Evolutionary conservation across 148 eudicot genomes (phyloP).

Genomic region (Polygonum aviculare): DNA sequence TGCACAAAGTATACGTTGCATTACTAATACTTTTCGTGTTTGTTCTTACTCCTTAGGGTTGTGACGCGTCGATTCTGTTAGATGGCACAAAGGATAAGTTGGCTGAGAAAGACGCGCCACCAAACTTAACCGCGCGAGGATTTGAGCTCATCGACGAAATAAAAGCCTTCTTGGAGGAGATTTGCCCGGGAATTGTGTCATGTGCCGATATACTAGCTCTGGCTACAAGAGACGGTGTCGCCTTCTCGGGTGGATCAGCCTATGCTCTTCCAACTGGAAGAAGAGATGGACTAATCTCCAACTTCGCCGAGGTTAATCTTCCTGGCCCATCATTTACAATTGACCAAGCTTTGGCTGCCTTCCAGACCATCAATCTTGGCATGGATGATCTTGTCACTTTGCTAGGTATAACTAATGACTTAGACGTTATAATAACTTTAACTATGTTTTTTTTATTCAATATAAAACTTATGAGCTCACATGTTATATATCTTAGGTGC

Average conservation of each 20-base stretch:
- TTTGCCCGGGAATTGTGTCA: slow-evolving; percentile 18
- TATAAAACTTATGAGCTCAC: background rate
- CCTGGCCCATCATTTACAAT: slow-evolving; percentile 16
- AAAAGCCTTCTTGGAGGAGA: slow-evolving; percentile 13
- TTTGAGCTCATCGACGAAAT: slow-evolving; percentile 15
- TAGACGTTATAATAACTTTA: too few species aligned
- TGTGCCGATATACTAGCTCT: slow-evolving; percentile 21
- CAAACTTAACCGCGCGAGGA: slow-evolving; percentile 19
- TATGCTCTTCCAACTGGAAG: slow-evolving; percentile 19
- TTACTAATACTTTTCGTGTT: background rate
- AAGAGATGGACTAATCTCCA: slow-evolving; percentile 18
- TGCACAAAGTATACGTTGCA: too few species aligned
- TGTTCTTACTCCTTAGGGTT: slow-evolving; percentile 15
- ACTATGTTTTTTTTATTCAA: too few species aligned
- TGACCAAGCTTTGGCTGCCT: slow-evolving; percentile 1
- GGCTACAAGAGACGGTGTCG: slow-evolving; percentile 17
- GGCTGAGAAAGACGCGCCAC: slow-evolving; percentile 22
- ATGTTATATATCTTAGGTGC: slow-evolving; percentile 10
- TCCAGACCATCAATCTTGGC: slow-evolving; percentile 9
- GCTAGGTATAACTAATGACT: slow-evolving; percentile 4
- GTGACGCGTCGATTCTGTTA: slow-evolving; percentile 21
- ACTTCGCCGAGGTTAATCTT: slow-evolving; percentile 9
- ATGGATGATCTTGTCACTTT: slow-evolving; percentile 14
- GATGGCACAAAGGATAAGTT: background rate
- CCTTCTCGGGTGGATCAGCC: slow-evolving; percentile 11